Conservation (phyloP, 441 rosid species). For the Jatropha podagrica region DNA sequence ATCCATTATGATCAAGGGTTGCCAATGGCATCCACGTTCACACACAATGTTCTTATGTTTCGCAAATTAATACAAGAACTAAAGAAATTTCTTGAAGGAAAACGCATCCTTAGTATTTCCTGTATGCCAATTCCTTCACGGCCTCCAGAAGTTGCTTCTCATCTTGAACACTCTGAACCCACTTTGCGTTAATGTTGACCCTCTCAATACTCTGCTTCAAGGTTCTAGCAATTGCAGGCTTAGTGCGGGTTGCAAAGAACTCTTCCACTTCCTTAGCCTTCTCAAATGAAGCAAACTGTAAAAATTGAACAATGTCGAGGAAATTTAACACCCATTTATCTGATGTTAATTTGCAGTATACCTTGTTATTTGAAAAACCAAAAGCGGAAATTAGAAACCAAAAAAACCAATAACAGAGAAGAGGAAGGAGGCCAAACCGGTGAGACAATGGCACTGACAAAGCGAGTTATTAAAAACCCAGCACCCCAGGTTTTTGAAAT, state of each 20-base stretch:
- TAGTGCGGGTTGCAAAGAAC: slow-evolving; percentile 63
- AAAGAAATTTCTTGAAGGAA: not conserved
- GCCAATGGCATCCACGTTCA: not conserved
- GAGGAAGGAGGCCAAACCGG: slow-evolving; percentile 50
- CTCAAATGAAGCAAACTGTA: slow-evolving; percentile 81
- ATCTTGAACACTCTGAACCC: slow-evolving; percentile 69
- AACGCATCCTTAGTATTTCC: slow-evolving; percentile 37
- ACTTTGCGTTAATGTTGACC: slow-evolving; percentile 70
- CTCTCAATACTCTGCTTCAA: slow-evolving; percentile 92
- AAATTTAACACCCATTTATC: not conserved
- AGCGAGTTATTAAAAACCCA: slow-evolving; percentile 70
- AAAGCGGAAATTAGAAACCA: not conserved
- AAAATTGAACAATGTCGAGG: not conserved
- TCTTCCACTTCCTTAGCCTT: slow-evolving; percentile 81
- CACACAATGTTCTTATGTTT: not conserved
- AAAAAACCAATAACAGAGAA: not conserved
- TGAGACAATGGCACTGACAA: slow-evolving; percentile 69
- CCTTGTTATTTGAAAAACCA: not conserved
- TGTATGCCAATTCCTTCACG: slow-evolving; percentile 50
- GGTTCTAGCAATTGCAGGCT: slow-evolving; percentile 73
- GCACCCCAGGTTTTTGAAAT: slow-evolving; percentile 69
- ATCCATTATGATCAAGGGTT: not conserved
- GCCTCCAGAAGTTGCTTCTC: slow-evolving; percentile 54
- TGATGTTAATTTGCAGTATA: not conserved
- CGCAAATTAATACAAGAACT: not conserved